Evolutionary conservation across 371 early-diverging fungal species (phyloP).

Genomic region (Haplosporangium sp.): DNA sequence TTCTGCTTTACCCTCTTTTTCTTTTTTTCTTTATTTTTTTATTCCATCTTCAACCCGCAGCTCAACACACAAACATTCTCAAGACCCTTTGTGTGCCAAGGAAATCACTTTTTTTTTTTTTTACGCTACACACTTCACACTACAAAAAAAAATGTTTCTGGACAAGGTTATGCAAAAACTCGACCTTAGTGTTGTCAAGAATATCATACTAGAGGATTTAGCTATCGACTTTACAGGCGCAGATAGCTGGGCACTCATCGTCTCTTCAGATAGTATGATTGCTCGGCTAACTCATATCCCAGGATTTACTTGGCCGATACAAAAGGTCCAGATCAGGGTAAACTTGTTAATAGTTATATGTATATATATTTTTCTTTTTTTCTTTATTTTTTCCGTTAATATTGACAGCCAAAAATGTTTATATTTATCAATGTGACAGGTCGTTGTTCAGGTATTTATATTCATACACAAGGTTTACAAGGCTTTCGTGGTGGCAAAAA

Average conservation of each 20-base stretch:
- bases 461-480: slow-evolving; percentile 1
- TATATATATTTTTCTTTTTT: not conserved
- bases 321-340: slow-evolving; percentile 31
- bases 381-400: not conserved
- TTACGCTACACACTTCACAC: not conserved
- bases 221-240: slow-evolving; percentile 44
- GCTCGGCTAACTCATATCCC: slow-evolving; percentile 38
- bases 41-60: no score
- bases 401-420: not conserved
- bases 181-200: slow-evolving; percentile 38
- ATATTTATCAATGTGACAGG: not conserved
- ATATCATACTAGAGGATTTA: slow-evolving; percentile 38
- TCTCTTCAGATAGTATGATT: slow-evolving; percentile 35
- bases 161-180: slow-evolving; percentile 23
- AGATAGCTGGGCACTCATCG: slow-evolving; percentile 21
- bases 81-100: no score
- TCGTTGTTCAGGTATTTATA: slow-evolving; percentile 5
- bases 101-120: not conserved
- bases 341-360: not conserved
- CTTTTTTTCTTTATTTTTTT: no score
- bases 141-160: slow-evolving; percentile 7
- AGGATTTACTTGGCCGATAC: slow-evolving; percentile 47
- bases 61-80: no score
- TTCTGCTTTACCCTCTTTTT: no score
- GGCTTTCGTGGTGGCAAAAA: not conserved